Percentiles rank a stretch among this genome's conserved stretches.
These are phyloP conservation scores for Coleophoma cylindrospora DNA, from an alignment of 2,329 filamentous ascomycete species.

Conservation along the genomic window DNA sequence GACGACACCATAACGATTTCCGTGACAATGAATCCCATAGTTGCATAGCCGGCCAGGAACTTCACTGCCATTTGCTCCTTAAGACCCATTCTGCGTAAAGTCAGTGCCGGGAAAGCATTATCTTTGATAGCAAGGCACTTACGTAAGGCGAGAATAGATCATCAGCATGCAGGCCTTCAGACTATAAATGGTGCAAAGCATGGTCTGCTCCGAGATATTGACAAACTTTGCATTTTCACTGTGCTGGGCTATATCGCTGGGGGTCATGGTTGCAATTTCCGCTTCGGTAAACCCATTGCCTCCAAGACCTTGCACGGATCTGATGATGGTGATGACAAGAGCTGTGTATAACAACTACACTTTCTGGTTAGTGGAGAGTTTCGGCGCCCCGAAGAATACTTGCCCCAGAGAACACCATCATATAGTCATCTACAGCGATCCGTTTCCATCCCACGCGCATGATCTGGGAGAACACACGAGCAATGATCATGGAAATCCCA, in stretches of 20 bases:
- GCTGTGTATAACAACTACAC: constrained; percentile 29
- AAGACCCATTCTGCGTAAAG: constrained; percentile 29
- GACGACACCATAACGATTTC: constrained; percentile 39
- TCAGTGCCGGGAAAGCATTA: not conserved
- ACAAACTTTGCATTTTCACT: constrained; percentile 54
- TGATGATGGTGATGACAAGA: constrained; percentile 34
- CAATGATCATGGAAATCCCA: constrained; percentile 3
- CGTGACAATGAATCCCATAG: constrained; percentile 40
- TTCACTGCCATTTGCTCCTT: constrained; percentile 35
- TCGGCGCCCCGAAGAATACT: not conserved
- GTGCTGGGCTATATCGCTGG: constrained; percentile 31
- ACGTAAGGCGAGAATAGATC: constrained; percentile 47
- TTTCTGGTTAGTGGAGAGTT: not conserved
- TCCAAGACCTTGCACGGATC: constrained; percentile 31
- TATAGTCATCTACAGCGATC: constrained; percentile 5
- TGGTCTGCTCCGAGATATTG: constrained; percentile 42
- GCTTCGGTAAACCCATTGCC: constrained; percentile 34
- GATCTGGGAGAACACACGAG: constrained; percentile 1
- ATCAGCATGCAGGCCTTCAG: constrained; percentile 50
- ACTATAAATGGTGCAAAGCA: constrained; percentile 46
- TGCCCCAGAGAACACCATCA: constrained; percentile 8
- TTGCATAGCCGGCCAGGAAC: constrained; percentile 41
- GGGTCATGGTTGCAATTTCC: constrained; percentile 27
- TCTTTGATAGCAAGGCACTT: not conserved
- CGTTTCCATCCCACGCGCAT: constrained; percentile 6